phyloP scores from a whole-genome alignment of 208 protist genomes.

The Porcisia hertigi region DNA sequence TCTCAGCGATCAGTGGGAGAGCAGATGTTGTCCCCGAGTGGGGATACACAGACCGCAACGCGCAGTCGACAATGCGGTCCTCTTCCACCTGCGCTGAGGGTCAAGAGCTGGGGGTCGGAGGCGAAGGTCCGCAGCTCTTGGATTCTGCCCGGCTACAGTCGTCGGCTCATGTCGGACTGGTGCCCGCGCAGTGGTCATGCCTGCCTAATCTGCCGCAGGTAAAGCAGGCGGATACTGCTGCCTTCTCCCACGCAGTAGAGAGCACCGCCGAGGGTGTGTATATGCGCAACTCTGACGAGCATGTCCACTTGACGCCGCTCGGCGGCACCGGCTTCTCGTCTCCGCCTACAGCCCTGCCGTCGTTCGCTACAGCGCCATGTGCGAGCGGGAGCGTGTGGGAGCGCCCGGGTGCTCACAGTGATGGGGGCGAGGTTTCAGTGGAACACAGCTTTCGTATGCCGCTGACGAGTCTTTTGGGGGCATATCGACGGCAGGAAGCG shows the following conservation, averaged over 20 bases:
- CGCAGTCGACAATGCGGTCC: neutral
- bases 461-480: neutral
- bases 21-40: neutral
- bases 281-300: neutral
- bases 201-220: slow-evolving; percentile 2
- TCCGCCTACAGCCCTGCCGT: neutral
- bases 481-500: neutral
- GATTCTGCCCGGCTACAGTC: neutral
- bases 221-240: neutral
- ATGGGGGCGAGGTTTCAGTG: neutral
- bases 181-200: neutral
- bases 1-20: neutral
- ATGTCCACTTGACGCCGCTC: neutral
- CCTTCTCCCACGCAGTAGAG: neutral
- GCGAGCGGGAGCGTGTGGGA: neutral
- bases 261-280: neutral
- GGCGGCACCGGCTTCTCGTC: neutral
- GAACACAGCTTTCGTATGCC: slow-evolving; percentile 3
- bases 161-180: neutral
- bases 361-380: neutral
- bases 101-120: neutral
- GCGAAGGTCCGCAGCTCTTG: neutral
- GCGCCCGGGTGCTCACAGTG: neutral
- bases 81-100: neutral
- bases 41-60: too few relatives aligned